Conservation (phyloP, 306 rosid species). For the Lathyrus tuberosus region DNA sequence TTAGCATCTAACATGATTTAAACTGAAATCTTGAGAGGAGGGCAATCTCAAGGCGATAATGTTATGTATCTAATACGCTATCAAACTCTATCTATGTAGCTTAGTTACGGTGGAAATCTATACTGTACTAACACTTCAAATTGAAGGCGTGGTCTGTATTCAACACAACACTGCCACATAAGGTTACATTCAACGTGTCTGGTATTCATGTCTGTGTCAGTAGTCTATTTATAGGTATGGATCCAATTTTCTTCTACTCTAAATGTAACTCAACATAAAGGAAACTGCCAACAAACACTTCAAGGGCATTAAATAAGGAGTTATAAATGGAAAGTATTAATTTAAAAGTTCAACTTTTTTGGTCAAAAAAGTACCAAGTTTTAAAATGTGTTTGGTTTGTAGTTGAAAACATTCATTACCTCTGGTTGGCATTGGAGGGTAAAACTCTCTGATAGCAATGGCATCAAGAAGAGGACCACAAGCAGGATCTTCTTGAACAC, state of each 20-base stretch:
- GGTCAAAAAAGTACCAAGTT: background rate
- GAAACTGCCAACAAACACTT: background rate
- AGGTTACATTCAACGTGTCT: background rate
- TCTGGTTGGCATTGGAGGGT: conserved; percentile 68
- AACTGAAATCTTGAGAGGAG: too few relatives aligned
- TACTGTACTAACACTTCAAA: background rate
- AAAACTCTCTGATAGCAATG: conserved; percentile 82
- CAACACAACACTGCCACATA: background rate
- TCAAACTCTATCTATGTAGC: too few relatives aligned
- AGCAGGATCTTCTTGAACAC: conserved; percentile 87
- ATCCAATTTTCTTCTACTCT: background rate
- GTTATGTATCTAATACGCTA: background rate
- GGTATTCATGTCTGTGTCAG: too few relatives aligned
- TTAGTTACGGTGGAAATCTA: too few relatives aligned
- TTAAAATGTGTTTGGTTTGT: background rate
- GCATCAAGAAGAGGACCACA: conserved; percentile 97
- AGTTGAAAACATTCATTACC: conserved; percentile 49
- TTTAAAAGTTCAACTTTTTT: background rate
- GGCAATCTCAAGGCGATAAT: too few relatives aligned
- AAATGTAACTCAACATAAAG: background rate
- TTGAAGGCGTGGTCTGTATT: background rate
- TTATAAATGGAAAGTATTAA: background rate
- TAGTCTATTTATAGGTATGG: background rate
- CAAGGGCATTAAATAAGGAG: background rate
- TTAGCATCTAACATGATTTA: too few relatives aligned